Evolutionary conservation across 305 asterid genomes (phyloP), one percentile per base, ranked within the genome.

Genomic region (Solanum aculeatissimum): DNA sequence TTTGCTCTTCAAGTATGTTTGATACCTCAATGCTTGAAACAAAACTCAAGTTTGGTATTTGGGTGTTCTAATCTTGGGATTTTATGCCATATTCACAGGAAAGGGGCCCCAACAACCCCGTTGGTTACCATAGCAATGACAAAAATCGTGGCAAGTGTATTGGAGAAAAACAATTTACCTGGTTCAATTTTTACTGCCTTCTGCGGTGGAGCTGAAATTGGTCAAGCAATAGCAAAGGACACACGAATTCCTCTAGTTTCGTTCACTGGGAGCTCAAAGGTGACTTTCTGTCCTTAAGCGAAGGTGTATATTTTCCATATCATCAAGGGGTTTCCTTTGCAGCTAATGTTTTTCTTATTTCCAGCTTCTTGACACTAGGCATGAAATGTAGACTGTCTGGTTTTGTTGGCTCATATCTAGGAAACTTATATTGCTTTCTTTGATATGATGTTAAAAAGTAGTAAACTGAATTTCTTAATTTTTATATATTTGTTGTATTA

Each of bases 241-340:
- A 75, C 91, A 35, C 97, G 99, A 74, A 90, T 95, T 83, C 98
- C 96, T 85, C 87, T 97, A 75, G 98, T 97, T 80, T 97, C 99
- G 7, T 97, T 97, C 87, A 97, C 98, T 47, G 99, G 99, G 77
- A 97, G 99, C 88, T 86, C 99, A 88, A 93, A 94, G 97, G 98
- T 95, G 90, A 62, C n/a, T 35, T 57, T 69, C 68, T 35, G 40
- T 40, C 57, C 38, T 82, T 57, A n/a, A 35, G 63, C 81, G 38
- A 74, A 51, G 53, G 35, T 51, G 35, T 65, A 18, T 45, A 45
- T 63, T 16, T 68, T 16, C 63, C 42, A 11, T 63, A 6, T 82
- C 4, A 62, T 63, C 47, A 43, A 58, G 21, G 29, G n/a, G 55
- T 23, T 66, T 47, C 58, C 12, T 13, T 55, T 53, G 45, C 78